Evolutionary conservation across 208 protist species (phyloP).

Genomic region (Acanthamoeba pearcei): DNA sequence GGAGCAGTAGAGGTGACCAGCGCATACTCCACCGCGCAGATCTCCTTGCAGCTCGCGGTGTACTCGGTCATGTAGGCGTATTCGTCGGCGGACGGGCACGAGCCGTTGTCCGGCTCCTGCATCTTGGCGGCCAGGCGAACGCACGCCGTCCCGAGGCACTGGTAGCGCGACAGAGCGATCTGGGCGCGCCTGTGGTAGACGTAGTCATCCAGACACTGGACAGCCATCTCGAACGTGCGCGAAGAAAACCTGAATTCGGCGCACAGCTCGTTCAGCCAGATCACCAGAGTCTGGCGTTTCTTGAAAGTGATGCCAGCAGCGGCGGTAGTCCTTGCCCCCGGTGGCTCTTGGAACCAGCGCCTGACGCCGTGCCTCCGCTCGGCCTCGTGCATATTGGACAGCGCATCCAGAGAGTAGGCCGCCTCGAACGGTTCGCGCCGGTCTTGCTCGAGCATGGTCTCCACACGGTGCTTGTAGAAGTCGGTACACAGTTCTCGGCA

Average conservation of each 20-base stretch:
- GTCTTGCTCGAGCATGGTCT: background rate
- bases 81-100: background rate
- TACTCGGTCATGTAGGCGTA: background rate
- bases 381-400: background rate
- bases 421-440: background rate
- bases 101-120: background rate
- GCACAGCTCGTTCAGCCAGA: background rate
- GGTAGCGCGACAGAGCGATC: background rate
- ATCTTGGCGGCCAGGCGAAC: conserved; percentile 13
- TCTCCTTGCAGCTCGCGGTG: background rate
- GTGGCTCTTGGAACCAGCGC: conserved; percentile 10
- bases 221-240: background rate
- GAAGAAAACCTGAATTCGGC: background rate
- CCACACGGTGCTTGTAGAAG: background rate
- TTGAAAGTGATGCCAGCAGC: background rate
- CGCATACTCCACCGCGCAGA: background rate
- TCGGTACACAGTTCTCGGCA: background rate
- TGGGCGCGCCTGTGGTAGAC: background rate
- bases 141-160: background rate
- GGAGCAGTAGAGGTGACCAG: background rate
- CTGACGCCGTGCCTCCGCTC: background rate
- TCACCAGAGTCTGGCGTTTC: background rate
- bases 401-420: background rate
- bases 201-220: conserved; percentile 11
- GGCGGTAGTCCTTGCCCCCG: background rate